Evolutionary conservation across 2,329 filamentous ascomycete species (phyloP).

Genomic region (Phialophora chinensis): DNA sequence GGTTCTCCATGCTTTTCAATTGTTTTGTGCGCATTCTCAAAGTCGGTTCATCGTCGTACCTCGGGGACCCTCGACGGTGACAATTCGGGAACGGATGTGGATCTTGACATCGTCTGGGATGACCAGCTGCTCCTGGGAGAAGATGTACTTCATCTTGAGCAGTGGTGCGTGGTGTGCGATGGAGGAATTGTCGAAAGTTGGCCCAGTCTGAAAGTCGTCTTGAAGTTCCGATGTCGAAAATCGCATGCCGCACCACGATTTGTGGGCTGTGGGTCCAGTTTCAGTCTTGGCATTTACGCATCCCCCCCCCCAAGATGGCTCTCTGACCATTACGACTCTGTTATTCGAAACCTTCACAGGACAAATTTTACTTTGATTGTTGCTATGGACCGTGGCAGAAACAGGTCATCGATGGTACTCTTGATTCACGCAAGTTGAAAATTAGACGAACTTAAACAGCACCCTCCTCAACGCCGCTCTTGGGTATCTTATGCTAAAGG

Average conservation of each 20-base stretch:
- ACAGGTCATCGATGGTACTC: neutral
- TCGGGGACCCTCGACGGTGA: conserved; percentile 96
- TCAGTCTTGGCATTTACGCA: neutral
- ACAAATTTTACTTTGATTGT: neutral
- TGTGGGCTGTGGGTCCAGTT: conserved; percentile 1
- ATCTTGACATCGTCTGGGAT: conserved; percentile 99
- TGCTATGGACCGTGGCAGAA: neutral
- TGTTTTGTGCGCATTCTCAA: neutral
- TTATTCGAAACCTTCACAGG: neutral
- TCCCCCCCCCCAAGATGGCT: neutral
- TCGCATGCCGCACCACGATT: neutral
- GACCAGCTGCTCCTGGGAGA: conserved; percentile 92
- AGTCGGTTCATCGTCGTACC: conserved; percentile 59
- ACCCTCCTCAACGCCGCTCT: conserved; percentile 25
- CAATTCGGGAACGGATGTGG: conserved; percentile 92
- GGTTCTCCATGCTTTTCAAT: neutral
- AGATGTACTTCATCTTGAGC: conserved; percentile 99
- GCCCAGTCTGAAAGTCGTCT: neutral
- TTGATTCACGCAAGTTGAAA: neutral
- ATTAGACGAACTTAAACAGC: neutral
- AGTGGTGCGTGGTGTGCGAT: conserved; percentile 44
- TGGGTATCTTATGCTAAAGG: conserved; percentile 37
- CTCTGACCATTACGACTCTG: neutral
- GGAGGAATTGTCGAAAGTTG: conserved; percentile 9
- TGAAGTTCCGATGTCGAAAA: conserved; percentile 11